Evolutionary conservation across 2,329 filamentous ascomycete species (phyloP), one percentile per base, ranked within the genome.

Genomic region (Reticulascus tulasneorum): DNA sequence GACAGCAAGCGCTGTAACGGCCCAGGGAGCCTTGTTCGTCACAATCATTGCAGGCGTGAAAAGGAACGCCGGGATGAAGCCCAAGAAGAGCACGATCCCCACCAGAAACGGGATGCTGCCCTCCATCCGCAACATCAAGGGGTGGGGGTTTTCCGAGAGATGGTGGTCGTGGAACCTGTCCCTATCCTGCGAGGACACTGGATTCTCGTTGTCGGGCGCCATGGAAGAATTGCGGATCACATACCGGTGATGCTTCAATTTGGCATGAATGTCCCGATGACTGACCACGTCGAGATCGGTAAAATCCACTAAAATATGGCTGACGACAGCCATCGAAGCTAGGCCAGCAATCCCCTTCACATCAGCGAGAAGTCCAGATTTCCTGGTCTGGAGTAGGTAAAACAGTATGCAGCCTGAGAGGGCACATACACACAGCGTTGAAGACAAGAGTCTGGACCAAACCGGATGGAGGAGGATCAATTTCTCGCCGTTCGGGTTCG

Each of bases 291-390:
- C 84, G 60, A 85, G 75, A 38, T 80, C 80, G 44, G 78, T 79
- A 52, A 88, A 87, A 52, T 88, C 84, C 59, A 79, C 79, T 45
- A 87, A 62, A 53, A 87, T 84, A 47, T 87, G 83, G 45, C 75
- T 79, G 42, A 77, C 76, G 4, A 84, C 83, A 9, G 84, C 83
- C 82, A 88, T 86, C 37, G 82, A 78, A 6, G 84, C 84, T 23
- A 87, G 69, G 2, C 84, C 84, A 2, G 83, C 82, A 33, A 88
- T 85, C 6, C 84, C 84, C 47, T 78, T 79, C 7, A 85, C 82
- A 51, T 87, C 80, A 6, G 76, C 75, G 4, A 79, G 58, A 12
- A 88, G 64, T 1, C 84, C 84, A 4, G 80, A 84, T 24, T 75
- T 77, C 16, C 84, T 68, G 12, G 67, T 67, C 37, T 75, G 73